Evolutionary conservation across 2,329 filamentous ascomycete species (phyloP), one percentile per base, ranked within the genome.

Genomic region (Microascus cirrosus): DNA sequence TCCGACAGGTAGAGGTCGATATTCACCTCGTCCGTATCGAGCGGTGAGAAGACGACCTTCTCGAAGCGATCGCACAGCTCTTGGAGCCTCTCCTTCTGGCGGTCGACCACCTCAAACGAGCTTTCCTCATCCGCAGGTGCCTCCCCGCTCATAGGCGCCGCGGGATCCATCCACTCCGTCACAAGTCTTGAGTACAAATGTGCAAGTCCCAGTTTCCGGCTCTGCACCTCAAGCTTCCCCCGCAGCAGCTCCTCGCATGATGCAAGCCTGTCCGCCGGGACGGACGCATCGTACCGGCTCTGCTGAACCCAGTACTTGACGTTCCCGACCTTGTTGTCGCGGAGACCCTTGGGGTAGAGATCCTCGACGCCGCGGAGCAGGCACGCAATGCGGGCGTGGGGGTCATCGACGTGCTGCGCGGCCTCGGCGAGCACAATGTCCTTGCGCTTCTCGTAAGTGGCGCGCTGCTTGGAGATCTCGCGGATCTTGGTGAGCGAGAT

Each of bases 131-230:
- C 7, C 6, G n/a, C n/a, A 13, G 6, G 6, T 10, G 11, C 22
- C 22, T 50, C 45, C 20, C 45, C 45, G 24, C 22, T 50, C 45
- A 50, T 50, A 6, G 45, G 45, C 11, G 20, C 20, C 4, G 69
- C 63, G 13, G 66, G 65, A 11, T 70, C 66, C 1, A 77, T 66
- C 75, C 74, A 78, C 60, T 78, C 75, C 0, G 71, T 77, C 15
- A 77, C 74, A 2, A 78, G 68, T 52, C 73, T 67, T 2, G 71
- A 74, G 53, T 77, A 77, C 2, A 78, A 66, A 13, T 71, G 70
- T 0, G 75, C 74, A 51, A 73, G 76, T 55, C 71, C 63, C 56
- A 73, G 75, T 60, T 71, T 74, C 18, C 71, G 68, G 11, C 72
- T 73, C 55, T 74, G 72, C 39, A 66, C 68, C 24, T 74, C 64